Evolutionary conservation across 345 rosid genomes (phyloP), one percentile per base, ranked within the genome.

Genomic region (Noccaea bulbosa): DNA sequence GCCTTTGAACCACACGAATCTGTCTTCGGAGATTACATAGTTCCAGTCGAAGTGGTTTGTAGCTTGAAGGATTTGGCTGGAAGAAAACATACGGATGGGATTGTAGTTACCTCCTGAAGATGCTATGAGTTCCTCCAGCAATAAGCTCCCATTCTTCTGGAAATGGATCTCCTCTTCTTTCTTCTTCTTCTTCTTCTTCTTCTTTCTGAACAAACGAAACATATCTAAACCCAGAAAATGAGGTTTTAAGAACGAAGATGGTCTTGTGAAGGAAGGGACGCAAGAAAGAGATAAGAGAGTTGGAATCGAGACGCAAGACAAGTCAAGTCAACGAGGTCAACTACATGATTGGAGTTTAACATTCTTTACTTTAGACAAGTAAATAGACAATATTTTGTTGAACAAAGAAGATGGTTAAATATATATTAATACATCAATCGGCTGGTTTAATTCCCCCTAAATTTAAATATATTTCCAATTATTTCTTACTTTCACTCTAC

Each of bases 71-170:
- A 71, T 71, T 34, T 71, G 48, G n/a, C 20, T 0, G 5, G 69
- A 71, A 44, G 76, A 71, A 53, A 71, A 71, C 9, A 44, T 61
- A 40, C 52, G 68, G 45, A 70, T 70, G 4, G 75, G 75, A 35
- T 52, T 71, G 69, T 71, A 71, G 6, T 0, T 62, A 62, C 75
- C 69, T 62, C 75, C 69, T 43, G 75, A 41, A 51, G 62, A 6
- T 51, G 61, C 62, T 33, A 71, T 62, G 75, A 71, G 62, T 61
- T 71, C 69, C 40, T 71, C 75, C 69, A 71, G 41, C 46, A 62
- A 14, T 45, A 33, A 70, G 52, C 67, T 32, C 35, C 67, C 74
- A 12, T 60, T 40, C 61, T 50, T 32, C 10, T 70, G 67, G 37
- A 70, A 60, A 12, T 40, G 10, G 0, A 60, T 49, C 35, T 62